Evolutionary conservation across 805 yeast genomes (phyloP).

Genomic region (Sugiyamaella valdiviana): DNA sequence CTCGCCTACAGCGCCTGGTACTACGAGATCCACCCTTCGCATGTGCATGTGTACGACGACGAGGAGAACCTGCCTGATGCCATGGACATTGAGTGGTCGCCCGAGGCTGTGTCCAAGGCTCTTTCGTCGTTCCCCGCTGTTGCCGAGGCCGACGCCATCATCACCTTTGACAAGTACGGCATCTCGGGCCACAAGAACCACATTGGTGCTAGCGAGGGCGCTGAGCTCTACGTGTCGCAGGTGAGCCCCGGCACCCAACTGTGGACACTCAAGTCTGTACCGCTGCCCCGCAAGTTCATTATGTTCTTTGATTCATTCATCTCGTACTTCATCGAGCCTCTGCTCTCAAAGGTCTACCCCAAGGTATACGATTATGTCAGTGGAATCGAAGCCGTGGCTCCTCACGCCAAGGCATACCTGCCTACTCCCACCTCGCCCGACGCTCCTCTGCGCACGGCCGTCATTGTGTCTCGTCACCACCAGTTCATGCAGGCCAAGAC

Average conservation of each 20-base stretch:
- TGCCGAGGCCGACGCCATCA: slow-evolving; percentile 35
- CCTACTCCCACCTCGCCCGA: slow-evolving; percentile 10
- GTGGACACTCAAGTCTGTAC: slow-evolving; percentile 30
- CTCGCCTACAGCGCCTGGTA: slow-evolving; percentile 47
- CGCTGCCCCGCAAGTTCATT: slow-evolving; percentile 34
- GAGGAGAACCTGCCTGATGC: slow-evolving; percentile 55
- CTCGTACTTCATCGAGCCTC: slow-evolving; percentile 19
- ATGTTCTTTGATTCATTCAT: slow-evolving; percentile 30
- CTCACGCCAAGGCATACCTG: not conserved
- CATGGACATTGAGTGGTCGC: slow-evolving; percentile 62
- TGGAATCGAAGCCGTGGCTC: not conserved
- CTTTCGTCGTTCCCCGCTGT: slow-evolving; percentile 31
- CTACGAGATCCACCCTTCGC: slow-evolving; percentile 30
- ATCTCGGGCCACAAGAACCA: slow-evolving; percentile 90
- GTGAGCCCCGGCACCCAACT: slow-evolving; percentile 17
- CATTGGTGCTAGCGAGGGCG: slow-evolving; percentile 30
- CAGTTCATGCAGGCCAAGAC: slow-evolving; percentile 39
- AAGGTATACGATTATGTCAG: not conserved
- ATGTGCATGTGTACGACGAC: slow-evolving; percentile 45
- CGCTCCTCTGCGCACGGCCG: slow-evolving; percentile 10
- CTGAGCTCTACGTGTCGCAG: slow-evolving; percentile 4
- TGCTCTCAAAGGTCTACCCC: slow-evolving; percentile 1
- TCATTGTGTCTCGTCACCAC: slow-evolving; percentile 17
- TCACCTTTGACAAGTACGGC: slow-evolving; percentile 80
- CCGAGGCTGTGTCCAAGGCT: slow-evolving; percentile 35